Evolutionary conservation across 2,329 filamentous ascomycete species (phyloP).

Genomic region (Ceratocystis variospora): DNA sequence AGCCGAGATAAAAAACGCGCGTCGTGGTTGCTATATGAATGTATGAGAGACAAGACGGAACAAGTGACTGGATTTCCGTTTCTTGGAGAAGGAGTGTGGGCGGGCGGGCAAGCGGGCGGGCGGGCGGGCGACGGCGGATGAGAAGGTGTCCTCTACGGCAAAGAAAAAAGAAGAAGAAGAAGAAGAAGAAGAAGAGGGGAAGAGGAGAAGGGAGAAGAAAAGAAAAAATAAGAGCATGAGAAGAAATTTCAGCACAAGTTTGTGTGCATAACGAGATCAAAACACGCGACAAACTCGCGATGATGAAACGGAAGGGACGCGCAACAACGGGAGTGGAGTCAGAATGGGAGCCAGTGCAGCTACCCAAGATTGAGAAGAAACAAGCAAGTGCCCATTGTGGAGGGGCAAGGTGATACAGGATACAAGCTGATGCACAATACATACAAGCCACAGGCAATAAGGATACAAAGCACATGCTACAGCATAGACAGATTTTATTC

Average conservation of each 20-base stretch:
- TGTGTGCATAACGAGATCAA: not conserved
- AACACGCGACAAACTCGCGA: conserved; percentile 3
- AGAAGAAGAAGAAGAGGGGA: not conserved
- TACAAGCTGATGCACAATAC: too few species aligned
- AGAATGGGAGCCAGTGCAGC: not conserved
- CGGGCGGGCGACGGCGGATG: not conserved
- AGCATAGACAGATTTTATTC: not conserved
- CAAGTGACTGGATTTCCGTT: conserved; percentile 3
- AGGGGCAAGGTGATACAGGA: not conserved
- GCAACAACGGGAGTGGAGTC: conserved; percentile 4
- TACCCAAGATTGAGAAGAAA: not conserved
- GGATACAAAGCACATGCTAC: not conserved
- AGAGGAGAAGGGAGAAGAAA: not conserved
- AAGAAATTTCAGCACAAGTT: not conserved
- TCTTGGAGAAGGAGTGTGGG: not conserved
- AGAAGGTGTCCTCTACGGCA: not conserved
- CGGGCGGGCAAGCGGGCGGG: not conserved
- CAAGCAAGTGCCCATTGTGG: conserved; percentile 1
- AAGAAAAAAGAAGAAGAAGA: not conserved
- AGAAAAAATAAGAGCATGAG: not conserved
- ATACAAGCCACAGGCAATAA: not conserved
- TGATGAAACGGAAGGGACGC: conserved; percentile 12
- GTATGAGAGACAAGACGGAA: not conserved
- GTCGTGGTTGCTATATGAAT: not conserved
- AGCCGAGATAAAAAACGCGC: not conserved